Base-by-base conservation (phyloP, 768 basidiomycete genomes). In the Amylocystis lapponica region DNA sequence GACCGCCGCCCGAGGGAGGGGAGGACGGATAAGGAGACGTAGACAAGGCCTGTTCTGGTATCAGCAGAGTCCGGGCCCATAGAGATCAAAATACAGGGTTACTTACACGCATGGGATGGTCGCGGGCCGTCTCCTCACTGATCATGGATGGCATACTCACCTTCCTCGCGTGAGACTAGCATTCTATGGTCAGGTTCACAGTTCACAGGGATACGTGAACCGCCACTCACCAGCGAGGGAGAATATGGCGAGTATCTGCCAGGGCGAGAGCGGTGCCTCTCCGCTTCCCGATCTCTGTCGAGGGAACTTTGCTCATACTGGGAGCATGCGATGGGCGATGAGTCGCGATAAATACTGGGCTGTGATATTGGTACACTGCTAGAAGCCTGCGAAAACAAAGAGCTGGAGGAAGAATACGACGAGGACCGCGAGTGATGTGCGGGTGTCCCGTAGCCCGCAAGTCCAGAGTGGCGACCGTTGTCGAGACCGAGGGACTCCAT, bases 401-500 rank as follows among this genome's bases (percentile, higher is more conserved):
- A 60, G 45, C 38, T 45, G 33, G 52, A 49, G 25, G 59, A 60
- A n/a, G 59, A 57, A 44, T 56, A 49, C 17, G 68, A 71, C 41
- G 76, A 72, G 22, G 68, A 66, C 3, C 73, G 67, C 20, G 71
- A 67, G 22, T 67, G 68, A 53, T 60, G 64, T 30, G 46, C 16
- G 13, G 26, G 27, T n/a, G 41, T 17, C 36, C 36, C 36, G 44
- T 62, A 58, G 44, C 58, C 63, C 13, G 49, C 66, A 54, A 20
- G 48, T 20, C 34, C 45, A 30, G 39, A 9, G 33, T 36, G 45
- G 39, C 27, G 43, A 21, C 30, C 19, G 51, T 74, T 72, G 51
- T 85, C 78, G 62, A 90, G 71, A 50, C 85, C 88, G 53, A 91
- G 71, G 47, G 88, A 78, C 49, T 78, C 78, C 86, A 91, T 87